phyloP scores from a whole-genome alignment of 495 filamentous ascomycete genomes.

The Neurospora sp. region DNA sequence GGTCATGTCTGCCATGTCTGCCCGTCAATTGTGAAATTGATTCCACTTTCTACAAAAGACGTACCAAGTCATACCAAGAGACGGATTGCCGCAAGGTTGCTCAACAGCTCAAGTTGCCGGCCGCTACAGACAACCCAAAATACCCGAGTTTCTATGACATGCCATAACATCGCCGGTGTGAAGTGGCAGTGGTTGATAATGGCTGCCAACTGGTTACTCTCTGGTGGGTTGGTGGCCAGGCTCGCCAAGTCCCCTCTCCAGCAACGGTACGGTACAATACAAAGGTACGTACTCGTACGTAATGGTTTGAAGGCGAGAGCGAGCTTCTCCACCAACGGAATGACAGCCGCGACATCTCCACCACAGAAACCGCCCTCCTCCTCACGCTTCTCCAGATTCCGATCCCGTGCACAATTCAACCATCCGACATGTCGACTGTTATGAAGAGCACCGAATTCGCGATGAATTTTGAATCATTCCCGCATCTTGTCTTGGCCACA shows the following conservation, averaged over 20 bases:
- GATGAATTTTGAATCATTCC: background rate
- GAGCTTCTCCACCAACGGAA: slow-evolving; percentile 10
- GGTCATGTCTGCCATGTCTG: background rate
- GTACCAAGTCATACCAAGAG: background rate
- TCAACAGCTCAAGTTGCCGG: background rate
- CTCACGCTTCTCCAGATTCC: background rate
- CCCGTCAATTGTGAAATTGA: background rate
- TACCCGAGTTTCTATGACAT: slow-evolving; percentile 27
- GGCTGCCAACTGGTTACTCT: background rate
- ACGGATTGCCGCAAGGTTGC: background rate
- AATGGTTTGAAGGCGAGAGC: slow-evolving; percentile 14
- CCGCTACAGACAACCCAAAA: background rate
- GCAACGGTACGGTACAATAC: background rate
- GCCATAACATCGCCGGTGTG: slow-evolving; percentile 20
- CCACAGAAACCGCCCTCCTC: background rate
- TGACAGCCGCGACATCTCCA: background rate
- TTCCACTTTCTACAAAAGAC: background rate
- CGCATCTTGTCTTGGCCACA: background rate
- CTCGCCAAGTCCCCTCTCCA: background rate
- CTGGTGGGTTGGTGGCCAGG: background rate
- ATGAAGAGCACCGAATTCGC: background rate
- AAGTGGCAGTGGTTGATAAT: background rate
- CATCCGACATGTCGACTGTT: background rate
- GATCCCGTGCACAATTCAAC: background rate
- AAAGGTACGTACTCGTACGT: slow-evolving; percentile 14